A percentile compares a stretch with the other conserved stretches of the same genome.
phyloP scores from a whole-genome alignment of 257 asterid genomes.

The Marsdenia floribunda region DNA sequence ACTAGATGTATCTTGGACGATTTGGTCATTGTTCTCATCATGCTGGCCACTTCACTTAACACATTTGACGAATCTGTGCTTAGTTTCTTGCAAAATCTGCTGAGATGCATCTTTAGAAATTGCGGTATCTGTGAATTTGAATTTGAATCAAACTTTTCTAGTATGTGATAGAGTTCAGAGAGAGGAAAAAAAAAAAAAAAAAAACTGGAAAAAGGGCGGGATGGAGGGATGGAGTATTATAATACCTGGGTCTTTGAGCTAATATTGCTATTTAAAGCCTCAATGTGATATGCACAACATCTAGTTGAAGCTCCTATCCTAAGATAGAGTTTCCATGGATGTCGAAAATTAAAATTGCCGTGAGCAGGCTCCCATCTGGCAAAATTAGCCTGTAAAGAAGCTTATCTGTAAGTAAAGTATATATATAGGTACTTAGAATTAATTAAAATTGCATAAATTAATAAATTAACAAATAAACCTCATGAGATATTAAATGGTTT shows the following conservation, averaged over 20 bases:
- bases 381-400: constrained; percentile 47
- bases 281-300: constrained; percentile 62
- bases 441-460: background rate
- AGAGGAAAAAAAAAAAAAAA: too few species aligned
- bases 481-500: too few species aligned
- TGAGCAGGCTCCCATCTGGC: constrained; percentile 82
- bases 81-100: constrained; percentile 37
- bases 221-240: background rate
- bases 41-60: constrained; percentile 41
- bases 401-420: too few species aligned
- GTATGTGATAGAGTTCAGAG: too few species aligned
- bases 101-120: constrained; percentile 45
- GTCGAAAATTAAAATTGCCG: constrained; percentile 49
- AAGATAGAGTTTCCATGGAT: constrained; percentile 67
- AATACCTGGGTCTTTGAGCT: constrained; percentile 42
- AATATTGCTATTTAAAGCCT: constrained; percentile 44
- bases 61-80: constrained; percentile 42
- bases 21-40: constrained; percentile 42
- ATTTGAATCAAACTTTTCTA: background rate
- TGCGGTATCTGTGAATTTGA: constrained; percentile 39
- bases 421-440: too few species aligned
- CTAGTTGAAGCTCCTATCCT: constrained; percentile 58
- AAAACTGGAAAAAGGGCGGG: too few species aligned
- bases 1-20: constrained; percentile 42
- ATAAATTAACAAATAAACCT: background rate